These are phyloP conservation scores for Apiospora phragmitis DNA, from an alignment of 2,329 filamentous ascomycete species.

Conservation along the genomic window DNA sequence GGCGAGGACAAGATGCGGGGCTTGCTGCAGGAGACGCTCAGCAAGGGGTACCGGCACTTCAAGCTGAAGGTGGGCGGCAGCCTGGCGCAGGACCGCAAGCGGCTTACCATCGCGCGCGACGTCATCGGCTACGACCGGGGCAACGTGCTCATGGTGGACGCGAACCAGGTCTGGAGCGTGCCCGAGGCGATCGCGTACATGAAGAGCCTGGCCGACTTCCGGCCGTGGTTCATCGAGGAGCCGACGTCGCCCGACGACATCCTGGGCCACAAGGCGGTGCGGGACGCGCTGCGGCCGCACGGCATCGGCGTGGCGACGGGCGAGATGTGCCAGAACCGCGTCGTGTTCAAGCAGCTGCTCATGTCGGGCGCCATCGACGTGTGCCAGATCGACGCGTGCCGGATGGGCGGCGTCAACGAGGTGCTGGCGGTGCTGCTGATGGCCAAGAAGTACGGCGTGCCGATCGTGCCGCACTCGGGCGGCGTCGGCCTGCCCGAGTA, in stretches of 20 bases:
- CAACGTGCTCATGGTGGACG: constrained; percentile 89
- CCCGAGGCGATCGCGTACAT: constrained; percentile 88
- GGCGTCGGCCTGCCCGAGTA: constrained; percentile 92
- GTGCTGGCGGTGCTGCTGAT: constrained; percentile 87
- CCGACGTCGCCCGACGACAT: constrained; percentile 89
- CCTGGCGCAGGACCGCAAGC: constrained; percentile 68
- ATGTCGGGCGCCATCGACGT: constrained; percentile 79
- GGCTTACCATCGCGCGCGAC: constrained; percentile 73
- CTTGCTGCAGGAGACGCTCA: constrained; percentile 72
- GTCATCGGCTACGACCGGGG: constrained; percentile 81
- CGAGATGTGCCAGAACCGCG: constrained; percentile 94
- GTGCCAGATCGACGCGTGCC: constrained; percentile 88
- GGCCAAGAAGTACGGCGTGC: constrained; percentile 75
- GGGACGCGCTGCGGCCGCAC: constrained; percentile 73
- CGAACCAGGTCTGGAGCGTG: constrained; percentile 91
- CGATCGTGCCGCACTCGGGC: constrained; percentile 85
- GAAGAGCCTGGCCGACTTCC: constrained; percentile 77
- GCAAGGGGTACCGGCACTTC: constrained; percentile 79
- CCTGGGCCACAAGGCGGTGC: constrained; percentile 82
- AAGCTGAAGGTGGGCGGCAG: constrained; percentile 86
- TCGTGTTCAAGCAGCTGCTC: constrained; percentile 91
- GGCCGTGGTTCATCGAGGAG: constrained; percentile 94
- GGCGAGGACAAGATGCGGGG: constrained; percentile 82
- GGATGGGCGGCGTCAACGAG: constrained; percentile 88
- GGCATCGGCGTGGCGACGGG: constrained; percentile 86